These are phyloP conservation scores for Flaveria robusta DNA, from an alignment of 129 eudicot genomes.

Conservation along the genomic window DNA sequence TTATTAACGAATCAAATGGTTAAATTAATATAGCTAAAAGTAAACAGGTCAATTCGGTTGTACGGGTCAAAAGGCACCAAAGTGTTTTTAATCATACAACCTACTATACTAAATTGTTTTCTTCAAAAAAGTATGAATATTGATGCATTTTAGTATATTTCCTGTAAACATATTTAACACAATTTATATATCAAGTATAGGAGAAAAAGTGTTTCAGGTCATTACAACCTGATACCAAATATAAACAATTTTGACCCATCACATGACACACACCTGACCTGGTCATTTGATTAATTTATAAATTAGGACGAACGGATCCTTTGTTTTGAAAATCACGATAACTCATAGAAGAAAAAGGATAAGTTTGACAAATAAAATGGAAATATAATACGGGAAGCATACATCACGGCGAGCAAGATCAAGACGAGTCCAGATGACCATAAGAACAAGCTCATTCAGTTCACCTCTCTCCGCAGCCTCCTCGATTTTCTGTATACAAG, in stretches of 20 bases:
- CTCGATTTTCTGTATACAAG: conserved; percentile 74
- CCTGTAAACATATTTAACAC: neutral
- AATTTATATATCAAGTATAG: neutral
- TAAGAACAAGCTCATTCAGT: conserved; percentile 79
- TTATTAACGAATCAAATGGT: neutral
- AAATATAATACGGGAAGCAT: conserved; percentile 32
- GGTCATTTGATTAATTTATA: neutral
- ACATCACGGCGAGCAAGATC: conserved; percentile 99
- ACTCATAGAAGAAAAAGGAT: neutral
- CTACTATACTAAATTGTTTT: neutral
- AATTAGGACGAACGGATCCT: neutral
- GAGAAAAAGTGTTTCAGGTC: neutral
- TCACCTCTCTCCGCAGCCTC: conserved; percentile 99
- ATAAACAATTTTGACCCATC: neutral
- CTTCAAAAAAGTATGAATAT: neutral
- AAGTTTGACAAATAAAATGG: neutral
- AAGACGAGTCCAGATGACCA: conserved; percentile 98
- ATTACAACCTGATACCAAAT: neutral
- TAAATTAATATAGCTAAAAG: neutral
- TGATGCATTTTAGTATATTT: neutral
- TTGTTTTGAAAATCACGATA: neutral
- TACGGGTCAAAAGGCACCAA: neutral
- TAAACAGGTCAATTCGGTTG: neutral
- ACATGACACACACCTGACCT: neutral
- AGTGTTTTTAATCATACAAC: neutral